These are phyloP conservation scores for Talaromyces sp. DNA, from an alignment of 2,329 filamentous ascomycete genomes.

Conservation along the genomic window DNA sequence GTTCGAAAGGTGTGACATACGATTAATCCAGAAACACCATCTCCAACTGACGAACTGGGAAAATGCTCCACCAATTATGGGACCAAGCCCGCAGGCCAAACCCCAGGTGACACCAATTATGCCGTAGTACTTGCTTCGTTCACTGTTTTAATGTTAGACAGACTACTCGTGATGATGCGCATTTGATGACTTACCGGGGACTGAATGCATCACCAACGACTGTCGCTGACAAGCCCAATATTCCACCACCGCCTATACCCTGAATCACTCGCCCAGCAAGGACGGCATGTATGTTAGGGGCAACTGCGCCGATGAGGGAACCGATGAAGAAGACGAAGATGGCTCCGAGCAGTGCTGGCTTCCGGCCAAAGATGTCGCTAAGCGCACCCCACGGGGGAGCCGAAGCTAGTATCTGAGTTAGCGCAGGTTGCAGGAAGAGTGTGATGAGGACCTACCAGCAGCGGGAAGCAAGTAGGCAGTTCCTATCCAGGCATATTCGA, in stretches of 20 bases:
- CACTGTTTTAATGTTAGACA: neutral
- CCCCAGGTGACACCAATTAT: slow-evolving; percentile 50
- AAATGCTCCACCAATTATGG: slow-evolving; percentile 51
- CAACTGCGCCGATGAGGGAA: neutral
- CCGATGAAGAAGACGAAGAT: slow-evolving; percentile 4
- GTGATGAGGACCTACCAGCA: neutral
- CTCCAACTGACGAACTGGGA: slow-evolving; percentile 48
- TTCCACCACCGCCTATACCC: slow-evolving; percentile 4
- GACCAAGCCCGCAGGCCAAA: slow-evolving; percentile 52
- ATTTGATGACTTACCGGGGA: neutral
- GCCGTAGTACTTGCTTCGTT: slow-evolving; percentile 16
- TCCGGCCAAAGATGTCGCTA: slow-evolving; percentile 6
- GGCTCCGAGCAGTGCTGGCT: neutral
- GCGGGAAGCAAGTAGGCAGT: slow-evolving; percentile 1
- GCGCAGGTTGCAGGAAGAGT: neutral
- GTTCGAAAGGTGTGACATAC: neutral
- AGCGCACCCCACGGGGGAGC: neutral
- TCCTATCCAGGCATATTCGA: slow-evolving; percentile 3
- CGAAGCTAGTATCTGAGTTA: slow-evolving; percentile 1
- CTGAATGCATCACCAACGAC: slow-evolving; percentile 3
- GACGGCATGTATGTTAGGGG: neutral
- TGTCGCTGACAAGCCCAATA: slow-evolving; percentile 1
- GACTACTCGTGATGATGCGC: neutral
- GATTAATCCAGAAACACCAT: slow-evolving; percentile 53
- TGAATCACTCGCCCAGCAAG: slow-evolving; percentile 1